Evolutionary conservation across 345 rosid genomes (phyloP).

Genomic region (Cardamine resedifolia): DNA sequence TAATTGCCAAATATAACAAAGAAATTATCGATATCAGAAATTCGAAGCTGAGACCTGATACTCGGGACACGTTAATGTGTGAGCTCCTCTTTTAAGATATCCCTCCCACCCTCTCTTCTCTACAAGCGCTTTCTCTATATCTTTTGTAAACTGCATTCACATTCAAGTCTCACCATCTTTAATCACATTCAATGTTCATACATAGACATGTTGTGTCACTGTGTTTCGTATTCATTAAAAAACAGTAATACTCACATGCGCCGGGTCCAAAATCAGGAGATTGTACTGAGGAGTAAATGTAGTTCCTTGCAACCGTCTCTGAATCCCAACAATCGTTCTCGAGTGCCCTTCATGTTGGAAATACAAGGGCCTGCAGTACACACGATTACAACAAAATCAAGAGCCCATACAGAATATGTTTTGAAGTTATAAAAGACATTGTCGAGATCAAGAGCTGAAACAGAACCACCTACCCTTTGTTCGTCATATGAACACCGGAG

Average conservation of each 20-base stretch:
- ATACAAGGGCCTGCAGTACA: conserved; percentile 65
- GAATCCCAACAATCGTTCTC: conserved; percentile 74
- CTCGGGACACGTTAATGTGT: conserved; percentile 59
- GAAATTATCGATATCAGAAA: background rate
- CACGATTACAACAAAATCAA: conserved; percentile 12
- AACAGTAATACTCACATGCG: conserved; percentile 49
- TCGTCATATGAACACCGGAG: conserved; percentile 46
- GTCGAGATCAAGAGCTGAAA: background rate
- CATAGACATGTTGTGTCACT: background rate
- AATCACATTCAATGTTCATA: conserved; percentile 9
- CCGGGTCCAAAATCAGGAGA: conserved; percentile 76
- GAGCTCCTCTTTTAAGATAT: conserved; percentile 70
- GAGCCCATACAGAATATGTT: conserved; percentile 5
- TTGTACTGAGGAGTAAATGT: conserved; percentile 43
- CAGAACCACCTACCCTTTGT: conserved; percentile 49
- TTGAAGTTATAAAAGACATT: background rate
- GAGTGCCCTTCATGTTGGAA: conserved; percentile 91
- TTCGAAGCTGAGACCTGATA: conserved; percentile 59
- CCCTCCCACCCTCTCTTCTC: conserved; percentile 65
- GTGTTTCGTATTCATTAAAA: background rate
- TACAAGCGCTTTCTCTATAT: conserved; percentile 56
- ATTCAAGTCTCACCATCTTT: conserved; percentile 12
- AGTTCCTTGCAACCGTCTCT: conserved; percentile 48
- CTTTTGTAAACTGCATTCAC: conserved; percentile 53
- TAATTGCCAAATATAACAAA: background rate